Conservation (phyloP, 768 basidiomycete genomes). For the Porphyrellus cyaneotinctus region DNA sequence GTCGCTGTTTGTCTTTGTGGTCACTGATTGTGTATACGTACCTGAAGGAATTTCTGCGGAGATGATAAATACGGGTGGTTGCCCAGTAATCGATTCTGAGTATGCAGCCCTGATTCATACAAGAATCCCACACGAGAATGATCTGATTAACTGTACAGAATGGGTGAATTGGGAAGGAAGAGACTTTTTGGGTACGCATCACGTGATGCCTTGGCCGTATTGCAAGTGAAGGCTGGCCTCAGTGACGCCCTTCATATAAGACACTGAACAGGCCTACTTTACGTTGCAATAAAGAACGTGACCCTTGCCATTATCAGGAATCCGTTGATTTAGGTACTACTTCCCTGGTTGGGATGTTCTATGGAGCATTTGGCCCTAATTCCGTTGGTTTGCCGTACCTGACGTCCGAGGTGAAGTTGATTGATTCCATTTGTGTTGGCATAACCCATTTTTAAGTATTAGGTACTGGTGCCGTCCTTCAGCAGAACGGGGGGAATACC, state of each 20-base stretch:
- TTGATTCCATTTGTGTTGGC: neutral
- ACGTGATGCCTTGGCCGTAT: no score
- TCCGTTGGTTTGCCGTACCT: neutral
- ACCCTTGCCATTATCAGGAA: no score
- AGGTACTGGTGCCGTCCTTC: slow-evolving; percentile 44
- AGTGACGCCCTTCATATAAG: no score
- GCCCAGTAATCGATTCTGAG: slow-evolving; percentile 19
- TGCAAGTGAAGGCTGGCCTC: no score
- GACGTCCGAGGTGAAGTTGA: neutral
- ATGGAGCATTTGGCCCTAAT: no score
- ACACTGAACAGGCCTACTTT: no score
- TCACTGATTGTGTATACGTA: neutral
- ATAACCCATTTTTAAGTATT: slow-evolving; percentile 4
- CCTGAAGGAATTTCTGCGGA: neutral
- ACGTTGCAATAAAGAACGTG: no score
- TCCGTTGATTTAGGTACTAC: no score
- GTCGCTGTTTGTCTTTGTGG: no score
- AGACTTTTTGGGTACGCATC: neutral
- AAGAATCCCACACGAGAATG: slow-evolving; percentile 18
- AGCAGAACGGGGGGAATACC: slow-evolving; percentile 41
- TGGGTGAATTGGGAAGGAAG: no score
- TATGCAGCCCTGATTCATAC: slow-evolving; percentile 15
- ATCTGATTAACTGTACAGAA: slow-evolving; percentile 14
- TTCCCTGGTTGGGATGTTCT: no score
- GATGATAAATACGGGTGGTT: slow-evolving; percentile 21